These are phyloP conservation scores for Soucietia sequanensis DNA, from an alignment of 805 yeast species.

Conservation along the genomic window DNA sequence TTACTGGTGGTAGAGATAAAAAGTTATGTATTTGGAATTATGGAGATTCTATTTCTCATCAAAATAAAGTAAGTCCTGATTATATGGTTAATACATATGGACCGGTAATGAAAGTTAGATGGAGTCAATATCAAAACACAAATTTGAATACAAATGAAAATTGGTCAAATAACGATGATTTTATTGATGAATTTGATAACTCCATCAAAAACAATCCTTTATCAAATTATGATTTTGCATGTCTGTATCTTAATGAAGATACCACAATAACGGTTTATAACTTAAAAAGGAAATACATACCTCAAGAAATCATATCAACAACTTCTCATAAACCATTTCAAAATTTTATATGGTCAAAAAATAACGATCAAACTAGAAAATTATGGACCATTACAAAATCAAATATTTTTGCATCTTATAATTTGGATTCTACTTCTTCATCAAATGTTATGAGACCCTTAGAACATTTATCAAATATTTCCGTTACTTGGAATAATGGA, in stretches of 20 bases:
- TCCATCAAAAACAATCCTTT: conserved; percentile 27
- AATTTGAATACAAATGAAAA: conserved; percentile 14
- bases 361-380: conserved; percentile 18
- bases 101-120: conserved; percentile 73
- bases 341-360: conserved; percentile 42
- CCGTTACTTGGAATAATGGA: conserved; percentile 60
- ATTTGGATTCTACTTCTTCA: conserved; percentile 21
- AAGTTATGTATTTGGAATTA: conserved; percentile 73
- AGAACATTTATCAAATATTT: conserved; percentile 50
- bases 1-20: conserved; percentile 92
- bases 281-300: conserved; percentile 68
- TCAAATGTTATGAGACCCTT: conserved; percentile 34
- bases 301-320: conserved; percentile 62
- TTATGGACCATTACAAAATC: conserved; percentile 43
- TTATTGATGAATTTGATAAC: conserved; percentile 12
- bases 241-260: conserved; percentile 72
- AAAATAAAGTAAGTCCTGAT: conserved; percentile 51
- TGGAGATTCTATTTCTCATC: conserved; percentile 20
- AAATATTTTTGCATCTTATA: conserved; percentile 36
- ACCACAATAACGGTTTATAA: conserved; percentile 69
- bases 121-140: conserved; percentile 41
- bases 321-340: conserved; percentile 42
- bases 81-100: conserved; percentile 70
- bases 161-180: conserved; percentile 2
- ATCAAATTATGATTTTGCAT: conserved; percentile 65